These are phyloP conservation scores for Linum trigynum DNA, from an alignment of 345 rosid species.

Conservation along the genomic window DNA sequence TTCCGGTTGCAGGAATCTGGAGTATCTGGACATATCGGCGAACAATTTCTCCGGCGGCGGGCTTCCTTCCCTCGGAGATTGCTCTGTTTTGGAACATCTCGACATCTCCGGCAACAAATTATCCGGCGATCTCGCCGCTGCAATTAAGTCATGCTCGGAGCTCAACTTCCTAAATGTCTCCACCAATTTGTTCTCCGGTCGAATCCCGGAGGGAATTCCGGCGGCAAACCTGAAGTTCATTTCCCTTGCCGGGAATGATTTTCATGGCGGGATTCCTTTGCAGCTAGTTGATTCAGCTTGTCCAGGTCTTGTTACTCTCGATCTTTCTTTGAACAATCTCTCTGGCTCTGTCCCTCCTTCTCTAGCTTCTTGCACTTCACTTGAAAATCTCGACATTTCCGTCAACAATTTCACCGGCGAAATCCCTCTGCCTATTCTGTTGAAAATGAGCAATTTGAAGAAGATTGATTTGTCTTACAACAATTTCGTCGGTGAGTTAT, in stretches of 20 bases:
- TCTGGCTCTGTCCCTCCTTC: constrained; percentile 57
- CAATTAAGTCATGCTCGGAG: constrained; percentile 43
- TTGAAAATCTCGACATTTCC: constrained; percentile 54
- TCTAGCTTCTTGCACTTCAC: constrained; percentile 46
- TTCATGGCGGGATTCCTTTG: constrained; percentile 63
- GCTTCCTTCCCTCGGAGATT: constrained; percentile 51
- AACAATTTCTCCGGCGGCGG: constrained; percentile 52
- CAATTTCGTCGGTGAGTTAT: constrained; percentile 45
- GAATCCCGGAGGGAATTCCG: constrained; percentile 41
- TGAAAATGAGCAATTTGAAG: constrained; percentile 52
- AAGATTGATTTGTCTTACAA: constrained; percentile 51
- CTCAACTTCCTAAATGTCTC: constrained; percentile 61
- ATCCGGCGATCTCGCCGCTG: constrained; percentile 46
- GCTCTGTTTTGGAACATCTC: constrained; percentile 54
- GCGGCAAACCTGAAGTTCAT: constrained; percentile 39
- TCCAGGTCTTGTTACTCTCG: constrained; percentile 52
- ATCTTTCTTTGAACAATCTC: constrained; percentile 67
- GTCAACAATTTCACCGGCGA: constrained; percentile 60
- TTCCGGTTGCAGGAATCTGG: constrained; percentile 48
- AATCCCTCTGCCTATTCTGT: constrained; percentile 49
- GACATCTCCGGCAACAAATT: constrained; percentile 71
- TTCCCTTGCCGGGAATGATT: constrained; percentile 41
- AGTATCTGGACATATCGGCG: constrained; percentile 56
- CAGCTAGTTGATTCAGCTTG: constrained; percentile 48
- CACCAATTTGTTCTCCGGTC: constrained; percentile 53